Conservation (phyloP, 192 early-diverging fungal genomes). For the Backusella luteola region DNA sequence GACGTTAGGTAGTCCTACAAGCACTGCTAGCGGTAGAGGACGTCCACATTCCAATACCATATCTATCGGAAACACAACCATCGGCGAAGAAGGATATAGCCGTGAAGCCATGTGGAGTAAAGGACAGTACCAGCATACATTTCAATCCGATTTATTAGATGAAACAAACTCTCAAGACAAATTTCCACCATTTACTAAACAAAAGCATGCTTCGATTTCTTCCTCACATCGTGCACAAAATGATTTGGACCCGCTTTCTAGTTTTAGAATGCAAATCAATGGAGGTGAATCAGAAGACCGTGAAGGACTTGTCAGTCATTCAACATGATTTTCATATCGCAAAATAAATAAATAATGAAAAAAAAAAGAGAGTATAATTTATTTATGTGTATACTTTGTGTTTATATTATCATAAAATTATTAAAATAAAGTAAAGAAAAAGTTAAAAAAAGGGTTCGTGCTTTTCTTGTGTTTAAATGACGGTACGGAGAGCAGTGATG, state of each 20-base stretch:
- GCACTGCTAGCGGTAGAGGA: background rate
- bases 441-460: background rate
- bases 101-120: slow-evolving; percentile 10
- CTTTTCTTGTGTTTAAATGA: background rate
- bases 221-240: slow-evolving; percentile 16
- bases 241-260: slow-evolving; percentile 10
- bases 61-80: background rate
- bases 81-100: slow-evolving; percentile 9
- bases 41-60: slow-evolving; percentile 16
- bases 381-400: background rate
- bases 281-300: slow-evolving; percentile 12
- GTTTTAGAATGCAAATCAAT: slow-evolving; percentile 9
- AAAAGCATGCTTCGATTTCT: background rate
- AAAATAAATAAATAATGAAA: background rate
- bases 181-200: background rate
- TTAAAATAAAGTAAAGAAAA: background rate
- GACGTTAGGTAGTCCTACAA: background rate
- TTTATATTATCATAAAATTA: slow-evolving; percentile 6
- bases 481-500: slow-evolving; percentile 20
- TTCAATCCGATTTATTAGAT: background rate
- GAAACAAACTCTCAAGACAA: background rate
- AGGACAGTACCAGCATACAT: background rate
- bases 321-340: background rate
- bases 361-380: slow-evolving; percentile 2
- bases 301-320: slow-evolving; percentile 4